phyloP scores from a whole-genome alignment of 345 rosid genomes.

The Lagerstroemia speciosa region DNA sequence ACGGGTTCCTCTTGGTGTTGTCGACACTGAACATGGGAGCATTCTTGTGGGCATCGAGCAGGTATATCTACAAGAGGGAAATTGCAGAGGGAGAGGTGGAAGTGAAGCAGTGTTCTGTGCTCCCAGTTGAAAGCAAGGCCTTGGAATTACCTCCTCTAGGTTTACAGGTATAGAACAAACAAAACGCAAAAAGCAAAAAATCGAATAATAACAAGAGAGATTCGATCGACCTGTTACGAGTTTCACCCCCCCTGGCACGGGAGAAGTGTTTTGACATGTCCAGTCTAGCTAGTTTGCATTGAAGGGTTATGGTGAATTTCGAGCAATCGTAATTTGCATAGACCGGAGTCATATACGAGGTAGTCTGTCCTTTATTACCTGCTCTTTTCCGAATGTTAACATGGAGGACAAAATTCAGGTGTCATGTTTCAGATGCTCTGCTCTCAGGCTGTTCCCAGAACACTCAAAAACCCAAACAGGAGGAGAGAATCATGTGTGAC shows the following conservation, averaged over 20 bases:
- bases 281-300: background rate
- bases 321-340: background rate
- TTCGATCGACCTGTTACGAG: background rate
- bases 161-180: conserved; percentile 27
- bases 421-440: too few relatives aligned
- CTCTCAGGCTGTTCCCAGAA: too few relatives aligned
- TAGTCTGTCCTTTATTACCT: too few relatives aligned
- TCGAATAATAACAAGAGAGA: background rate
- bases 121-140: conserved; percentile 40
- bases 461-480: too few relatives aligned
- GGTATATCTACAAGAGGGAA: conserved; percentile 66
- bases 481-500: too few relatives aligned
- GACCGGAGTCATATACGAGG: too few relatives aligned
- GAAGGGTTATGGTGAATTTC: background rate
- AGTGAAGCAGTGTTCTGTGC: conserved; percentile 24
- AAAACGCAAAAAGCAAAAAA: too few relatives aligned
- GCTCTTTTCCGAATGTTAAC: too few relatives aligned
- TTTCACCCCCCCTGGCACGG: background rate
- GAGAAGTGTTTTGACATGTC: background rate
- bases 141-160: conserved; percentile 53
- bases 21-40: conserved; percentile 52
- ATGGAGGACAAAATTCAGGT: too few relatives aligned
- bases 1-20: conserved; percentile 62
- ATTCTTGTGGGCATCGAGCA: conserved; percentile 61
- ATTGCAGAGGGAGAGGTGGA: conserved; percentile 29